Conservation (phyloP, 345 rosid species). For the Populus alba region DNA sequence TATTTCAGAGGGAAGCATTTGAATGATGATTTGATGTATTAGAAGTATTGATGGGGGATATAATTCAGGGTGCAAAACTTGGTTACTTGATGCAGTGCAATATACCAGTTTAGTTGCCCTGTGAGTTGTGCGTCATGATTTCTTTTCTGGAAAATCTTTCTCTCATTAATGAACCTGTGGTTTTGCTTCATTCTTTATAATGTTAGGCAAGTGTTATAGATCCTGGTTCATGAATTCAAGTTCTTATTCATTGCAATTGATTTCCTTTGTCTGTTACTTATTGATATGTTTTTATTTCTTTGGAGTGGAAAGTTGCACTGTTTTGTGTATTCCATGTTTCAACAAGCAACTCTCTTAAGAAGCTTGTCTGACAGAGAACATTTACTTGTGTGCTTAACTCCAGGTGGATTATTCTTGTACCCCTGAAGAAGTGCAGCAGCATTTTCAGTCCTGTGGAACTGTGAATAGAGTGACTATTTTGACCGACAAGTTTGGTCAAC, state of each 20-base stretch:
- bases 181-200: not conserved
- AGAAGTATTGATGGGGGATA: not conserved
- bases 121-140: not conserved
- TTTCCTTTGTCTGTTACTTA: not conserved
- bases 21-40: not conserved
- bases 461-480: constrained; percentile 95
- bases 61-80: not conserved
- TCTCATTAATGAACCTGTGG: not conserved
- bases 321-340: not conserved
- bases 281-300: not conserved
- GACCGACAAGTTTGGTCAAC: constrained; percentile 98
- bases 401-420: constrained; percentile 98
- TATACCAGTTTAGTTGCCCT: not conserved
- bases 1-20: constrained; percentile 1
- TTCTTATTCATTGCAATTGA: not conserved
- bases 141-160: not conserved
- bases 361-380: not conserved
- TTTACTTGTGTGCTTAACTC: constrained; percentile 21
- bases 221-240: not conserved
- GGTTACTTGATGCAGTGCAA: not conserved
- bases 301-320: not conserved
- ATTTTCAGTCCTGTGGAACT: constrained; percentile 98
- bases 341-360: not conserved
- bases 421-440: constrained; percentile 98
- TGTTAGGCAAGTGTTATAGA: not conserved